Conservation (phyloP, 1,284 basidiomycete genomes). For the Ceratobasidium sp. region DNA sequence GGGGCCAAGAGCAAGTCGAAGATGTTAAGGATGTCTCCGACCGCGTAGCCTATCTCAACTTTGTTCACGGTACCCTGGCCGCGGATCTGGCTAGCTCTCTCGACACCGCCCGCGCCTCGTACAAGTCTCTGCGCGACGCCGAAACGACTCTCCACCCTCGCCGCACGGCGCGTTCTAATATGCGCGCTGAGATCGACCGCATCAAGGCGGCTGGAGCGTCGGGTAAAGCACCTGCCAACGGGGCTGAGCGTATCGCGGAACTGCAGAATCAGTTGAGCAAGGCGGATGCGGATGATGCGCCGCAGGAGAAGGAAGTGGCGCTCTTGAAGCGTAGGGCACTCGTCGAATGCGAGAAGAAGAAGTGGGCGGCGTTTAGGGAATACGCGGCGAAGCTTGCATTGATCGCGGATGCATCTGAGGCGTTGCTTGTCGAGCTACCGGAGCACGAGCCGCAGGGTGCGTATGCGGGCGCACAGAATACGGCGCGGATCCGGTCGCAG, state of each 20-base stretch:
- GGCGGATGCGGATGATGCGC: constrained; percentile 72
- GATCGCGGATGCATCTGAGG: constrained; percentile 74
- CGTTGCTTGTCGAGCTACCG: constrained; percentile 72
- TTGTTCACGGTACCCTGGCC: constrained; percentile 75
- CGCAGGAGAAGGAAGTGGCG: constrained; percentile 74
- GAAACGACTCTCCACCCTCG: constrained; percentile 72
- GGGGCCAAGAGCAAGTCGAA: constrained; percentile 76
- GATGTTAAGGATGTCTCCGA: constrained; percentile 82
- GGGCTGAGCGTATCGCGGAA: constrained; percentile 73
- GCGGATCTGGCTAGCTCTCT: constrained; percentile 70
- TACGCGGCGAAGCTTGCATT: constrained; percentile 82
- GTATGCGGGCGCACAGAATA: constrained; percentile 72
- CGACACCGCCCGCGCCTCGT: constrained; percentile 70
- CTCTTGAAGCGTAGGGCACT: constrained; percentile 79
- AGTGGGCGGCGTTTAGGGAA: constrained; percentile 84
- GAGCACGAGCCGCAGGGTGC: constrained; percentile 70
- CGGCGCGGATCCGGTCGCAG: constrained; percentile 76
- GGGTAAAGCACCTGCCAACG: constrained; percentile 56
- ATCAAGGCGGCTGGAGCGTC: constrained; percentile 72
- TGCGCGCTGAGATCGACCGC: constrained; percentile 72
- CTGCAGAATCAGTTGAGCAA: constrained; percentile 73
- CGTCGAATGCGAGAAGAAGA: constrained; percentile 75
- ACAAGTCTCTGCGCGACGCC: constrained; percentile 79
- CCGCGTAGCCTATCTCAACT: constrained; percentile 82
- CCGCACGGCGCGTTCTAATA: constrained; percentile 68